Percentiles rank a stretch among this genome's conserved stretches.
These are phyloP conservation scores for Jatropha podagrica DNA, from an alignment of 441 rosid genomes.

Conservation along the genomic window DNA sequence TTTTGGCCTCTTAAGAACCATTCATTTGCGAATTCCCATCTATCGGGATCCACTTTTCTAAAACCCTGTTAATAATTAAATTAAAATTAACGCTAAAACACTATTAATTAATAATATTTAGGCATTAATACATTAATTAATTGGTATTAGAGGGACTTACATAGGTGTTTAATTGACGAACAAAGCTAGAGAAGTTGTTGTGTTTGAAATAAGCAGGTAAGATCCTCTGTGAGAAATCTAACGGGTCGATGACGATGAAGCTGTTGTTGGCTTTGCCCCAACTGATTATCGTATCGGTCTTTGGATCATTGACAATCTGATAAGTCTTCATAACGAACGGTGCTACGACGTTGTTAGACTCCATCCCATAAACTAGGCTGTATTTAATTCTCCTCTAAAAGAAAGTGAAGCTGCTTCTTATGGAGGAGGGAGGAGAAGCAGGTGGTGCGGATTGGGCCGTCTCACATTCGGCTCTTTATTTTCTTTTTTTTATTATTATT, in stretches of 20 bases:
- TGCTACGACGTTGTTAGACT: slow-evolving; percentile 41
- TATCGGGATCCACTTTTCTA: slow-evolving; percentile 76
- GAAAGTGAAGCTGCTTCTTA: background rate
- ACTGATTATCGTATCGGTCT: slow-evolving; percentile 52
- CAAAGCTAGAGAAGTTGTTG: slow-evolving; percentile 87
- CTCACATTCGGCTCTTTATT: too few relatives aligned
- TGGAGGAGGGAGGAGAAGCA: background rate
- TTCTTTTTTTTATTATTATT: background rate
- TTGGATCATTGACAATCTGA: slow-evolving; percentile 77
- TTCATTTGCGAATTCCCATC: slow-evolving; percentile 86
- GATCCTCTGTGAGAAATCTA: slow-evolving; percentile 66
- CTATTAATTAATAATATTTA: background rate
- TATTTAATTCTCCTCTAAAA: background rate
- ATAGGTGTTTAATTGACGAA: slow-evolving; percentile 81
- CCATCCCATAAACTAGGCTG: slow-evolving; percentile 33
- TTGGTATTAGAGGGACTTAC: slow-evolving; percentile 30
- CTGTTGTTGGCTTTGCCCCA: slow-evolving; percentile 74
- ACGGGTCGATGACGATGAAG: slow-evolving; percentile 75
- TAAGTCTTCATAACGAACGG: slow-evolving; percentile 82
- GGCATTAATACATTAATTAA: too few relatives aligned
- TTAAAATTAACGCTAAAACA: background rate
- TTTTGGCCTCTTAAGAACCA: slow-evolving; percentile 71
- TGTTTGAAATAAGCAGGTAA: slow-evolving; percentile 78
- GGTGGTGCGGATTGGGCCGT: background rate
- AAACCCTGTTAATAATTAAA: slow-evolving; percentile 52